Evolutionary conservation across 108 stramenopile species (phyloP).

Genomic region (Skeletonema marinoi): DNA sequence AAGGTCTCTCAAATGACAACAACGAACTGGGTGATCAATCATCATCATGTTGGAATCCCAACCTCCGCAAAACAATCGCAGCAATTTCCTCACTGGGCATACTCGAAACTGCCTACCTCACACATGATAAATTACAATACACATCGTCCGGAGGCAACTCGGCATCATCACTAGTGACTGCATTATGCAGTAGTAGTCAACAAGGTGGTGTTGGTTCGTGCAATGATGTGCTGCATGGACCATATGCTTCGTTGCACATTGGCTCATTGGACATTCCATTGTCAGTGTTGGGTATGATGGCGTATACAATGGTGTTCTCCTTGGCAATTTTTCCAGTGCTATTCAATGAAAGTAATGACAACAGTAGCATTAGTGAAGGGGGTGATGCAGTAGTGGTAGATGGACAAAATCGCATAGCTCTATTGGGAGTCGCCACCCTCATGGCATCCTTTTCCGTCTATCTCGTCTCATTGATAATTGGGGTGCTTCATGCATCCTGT

Average conservation of each 20-base stretch:
- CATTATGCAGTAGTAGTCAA: constrained; percentile 18
- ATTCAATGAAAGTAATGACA: constrained; percentile 11
- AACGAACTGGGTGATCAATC: neutral
- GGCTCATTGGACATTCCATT: constrained; percentile 59
- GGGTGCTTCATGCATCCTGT: constrained; percentile 77
- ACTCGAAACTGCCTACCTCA: constrained; percentile 80
- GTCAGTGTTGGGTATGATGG: constrained; percentile 61
- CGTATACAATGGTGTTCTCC: constrained; percentile 55
- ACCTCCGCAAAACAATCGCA: constrained; percentile 61
- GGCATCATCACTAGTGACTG: constrained; percentile 25
- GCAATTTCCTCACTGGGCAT: constrained; percentile 61
- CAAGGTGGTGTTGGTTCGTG: constrained; percentile 22
- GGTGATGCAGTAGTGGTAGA: constrained; percentile 27
- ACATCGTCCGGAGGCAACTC: neutral
- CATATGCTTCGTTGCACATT: constrained; percentile 71
- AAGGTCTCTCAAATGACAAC: neutral
- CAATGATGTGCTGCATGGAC: constrained; percentile 66
- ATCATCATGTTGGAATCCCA: constrained; percentile 65
- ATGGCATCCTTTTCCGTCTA: constrained; percentile 92
- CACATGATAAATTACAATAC: constrained; percentile 60
- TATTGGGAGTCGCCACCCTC: constrained; percentile 76
- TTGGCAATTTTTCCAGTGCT: constrained; percentile 60
- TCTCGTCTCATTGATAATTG: constrained; percentile 77
- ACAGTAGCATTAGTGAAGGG: constrained; percentile 10
- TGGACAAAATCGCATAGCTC: constrained; percentile 56